Conservation (phyloP, 2,329 filamentous ascomycete species). For the Colletotrichum chrysophilum region DNA sequence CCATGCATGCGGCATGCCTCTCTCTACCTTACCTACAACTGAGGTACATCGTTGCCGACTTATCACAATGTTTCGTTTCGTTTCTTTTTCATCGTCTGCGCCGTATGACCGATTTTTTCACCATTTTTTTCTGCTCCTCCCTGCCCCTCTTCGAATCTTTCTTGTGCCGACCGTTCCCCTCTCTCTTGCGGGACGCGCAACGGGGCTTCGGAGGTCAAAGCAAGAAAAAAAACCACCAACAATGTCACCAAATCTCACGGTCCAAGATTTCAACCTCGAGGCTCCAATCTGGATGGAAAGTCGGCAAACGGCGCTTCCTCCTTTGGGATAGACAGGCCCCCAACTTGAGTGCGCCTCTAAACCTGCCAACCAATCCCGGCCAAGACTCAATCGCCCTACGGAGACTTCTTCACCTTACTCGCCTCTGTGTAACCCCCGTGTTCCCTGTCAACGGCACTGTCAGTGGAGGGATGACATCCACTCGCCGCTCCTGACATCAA, state of each 20-base stretch:
- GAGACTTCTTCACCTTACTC: background rate
- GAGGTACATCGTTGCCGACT: background rate
- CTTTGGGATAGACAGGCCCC: background rate
- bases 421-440: background rate
- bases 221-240: background rate
- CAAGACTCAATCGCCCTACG: background rate
- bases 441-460: constrained; percentile 4
- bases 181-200: background rate
- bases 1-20: background rate
- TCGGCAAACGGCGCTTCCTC: background rate
- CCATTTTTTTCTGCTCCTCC: background rate
- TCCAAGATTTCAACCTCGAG: background rate
- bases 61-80: constrained; percentile 14
- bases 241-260: background rate
- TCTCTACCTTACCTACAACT: background rate
- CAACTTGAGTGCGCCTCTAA: background rate
- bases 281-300: background rate
- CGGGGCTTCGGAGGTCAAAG: background rate
- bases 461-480: constrained; percentile 8
- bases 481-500: constrained; percentile 9
- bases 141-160: background rate
- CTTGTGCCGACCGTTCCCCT: background rate
- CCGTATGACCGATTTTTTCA: background rate
- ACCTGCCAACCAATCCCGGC: background rate
- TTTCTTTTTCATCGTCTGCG: background rate